Base-by-base conservation (phyloP, 306 rosid genomes). In the Dicorynia guianensis region DNA sequence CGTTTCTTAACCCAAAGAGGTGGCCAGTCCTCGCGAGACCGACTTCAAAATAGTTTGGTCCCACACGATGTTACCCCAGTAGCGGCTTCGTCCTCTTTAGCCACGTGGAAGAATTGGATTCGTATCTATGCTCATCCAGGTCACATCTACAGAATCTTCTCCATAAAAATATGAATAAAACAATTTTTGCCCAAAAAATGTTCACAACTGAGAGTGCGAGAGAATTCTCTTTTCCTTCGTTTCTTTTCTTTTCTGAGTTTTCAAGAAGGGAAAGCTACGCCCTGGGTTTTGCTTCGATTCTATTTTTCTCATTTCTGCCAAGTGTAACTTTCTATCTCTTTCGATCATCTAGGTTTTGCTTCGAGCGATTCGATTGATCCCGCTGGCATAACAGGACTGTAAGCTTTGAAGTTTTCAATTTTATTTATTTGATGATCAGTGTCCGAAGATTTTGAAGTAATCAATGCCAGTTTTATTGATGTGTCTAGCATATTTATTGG, bases 341-440 rank as follows among this genome's bases (percentile, higher is more conserved):
- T 68, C 43, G 69, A 89, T 86, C 85, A 42, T 63, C 81, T 82
- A 88, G 97, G 97, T 87, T 86, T 85, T 75, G 72, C 73, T 77
- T 65, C 67, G 43, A 46, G 66, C 88, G 71, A 19, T 67, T 18
- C 6, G 74, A 75, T 83, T 85, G 69, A 76, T 82, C 86, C 56
- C 76, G 76, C 79, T 52, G 72, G 4, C 79, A 58, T 75, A 60
- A 66, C 80, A 33, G 47, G 72, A 69, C 81, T 67, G 93, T 90
- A 72, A 87, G 91, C 85, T 78, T 43, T 18, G 4, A 7, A 71
- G 67, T 5, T 33, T 63, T 33, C 0, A 25, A 0, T 25, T 57
- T 68, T 57, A 7, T 43, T 44, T 44, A 15, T 14, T n/a, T 11
- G 61, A 33, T 36, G 0, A 64, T 78, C 6, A 25, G 49, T 63